phyloP scores from a whole-genome alignment of 768 basidiomycete species.

The Leucogyrophana mollusca region DNA sequence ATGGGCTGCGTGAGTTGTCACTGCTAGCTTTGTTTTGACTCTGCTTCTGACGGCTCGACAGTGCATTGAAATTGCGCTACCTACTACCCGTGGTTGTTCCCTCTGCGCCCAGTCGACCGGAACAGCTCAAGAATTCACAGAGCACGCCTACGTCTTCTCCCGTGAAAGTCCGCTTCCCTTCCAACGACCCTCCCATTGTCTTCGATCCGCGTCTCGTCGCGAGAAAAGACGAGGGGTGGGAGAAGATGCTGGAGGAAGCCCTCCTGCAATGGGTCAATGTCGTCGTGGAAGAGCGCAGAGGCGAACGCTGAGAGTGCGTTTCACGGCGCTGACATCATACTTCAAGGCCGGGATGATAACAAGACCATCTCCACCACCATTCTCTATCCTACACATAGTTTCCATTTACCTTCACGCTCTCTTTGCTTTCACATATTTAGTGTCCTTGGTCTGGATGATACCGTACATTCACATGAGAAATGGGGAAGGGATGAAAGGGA shows the following conservation, averaged over 20 bases:
- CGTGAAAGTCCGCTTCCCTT: constrained; percentile 35
- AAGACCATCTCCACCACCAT: too few relatives aligned
- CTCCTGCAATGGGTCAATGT: constrained; percentile 66
- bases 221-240: constrained; percentile 75
- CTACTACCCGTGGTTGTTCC: constrained; percentile 66
- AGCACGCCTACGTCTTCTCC: constrained; percentile 28
- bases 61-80: constrained; percentile 83
- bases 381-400: too few relatives aligned
- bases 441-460: background rate
- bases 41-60: constrained; percentile 18
- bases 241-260: constrained; percentile 67
- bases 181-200: constrained; percentile 45
- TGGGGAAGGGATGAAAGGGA: background rate
- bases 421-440: too few relatives aligned
- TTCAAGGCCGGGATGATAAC: background rate
- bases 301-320: constrained; percentile 23
- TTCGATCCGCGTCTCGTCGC: constrained; percentile 80
- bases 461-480: too few relatives aligned
- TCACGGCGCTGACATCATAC: background rate
- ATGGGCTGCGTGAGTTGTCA: constrained; percentile 72
- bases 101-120: constrained; percentile 31
- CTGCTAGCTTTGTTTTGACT: too few relatives aligned
- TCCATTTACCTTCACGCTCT: too few relatives aligned
- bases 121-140: constrained; percentile 17
- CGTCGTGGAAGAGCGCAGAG: constrained; percentile 66